Evolutionary conservation across 225 moss, liverwort and hornwort genomes (phyloP).

Genomic region (Takakia lepidozioides): DNA sequence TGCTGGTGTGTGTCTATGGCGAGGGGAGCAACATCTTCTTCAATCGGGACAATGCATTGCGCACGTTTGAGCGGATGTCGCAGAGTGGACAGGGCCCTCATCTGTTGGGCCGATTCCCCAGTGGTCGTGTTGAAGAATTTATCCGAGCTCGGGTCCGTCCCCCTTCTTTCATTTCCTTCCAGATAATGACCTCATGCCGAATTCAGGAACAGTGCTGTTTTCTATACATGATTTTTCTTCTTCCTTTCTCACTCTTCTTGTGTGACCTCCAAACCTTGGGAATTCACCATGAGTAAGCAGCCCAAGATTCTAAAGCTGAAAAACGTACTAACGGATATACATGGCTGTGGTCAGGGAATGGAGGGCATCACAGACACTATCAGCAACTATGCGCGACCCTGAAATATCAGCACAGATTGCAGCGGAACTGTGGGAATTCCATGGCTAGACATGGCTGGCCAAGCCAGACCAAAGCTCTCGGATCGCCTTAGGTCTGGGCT

Average conservation of each 20-base stretch:
- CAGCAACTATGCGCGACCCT: constrained; percentile 59
- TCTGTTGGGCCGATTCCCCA: constrained; percentile 73
- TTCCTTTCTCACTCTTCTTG: too few species aligned
- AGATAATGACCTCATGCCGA: too few species aligned
- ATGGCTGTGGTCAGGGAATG: too few species aligned
- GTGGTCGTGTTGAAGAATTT: constrained; percentile 94
- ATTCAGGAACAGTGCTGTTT: too few species aligned
- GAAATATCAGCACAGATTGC: constrained; percentile 67
- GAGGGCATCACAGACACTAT: constrained; percentile 86
- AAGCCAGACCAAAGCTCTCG: constrained; percentile 69
- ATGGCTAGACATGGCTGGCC: constrained; percentile 75
- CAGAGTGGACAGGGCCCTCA: constrained; percentile 69
- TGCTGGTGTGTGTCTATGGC: constrained; percentile 87
- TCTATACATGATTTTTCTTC: too few species aligned
- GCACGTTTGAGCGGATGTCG: constrained; percentile 96
- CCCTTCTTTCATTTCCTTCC: too few species aligned
- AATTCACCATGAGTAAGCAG: too few species aligned
- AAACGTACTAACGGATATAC: too few species aligned
- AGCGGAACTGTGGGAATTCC: constrained; percentile 56
- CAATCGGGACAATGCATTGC: constrained; percentile 65
- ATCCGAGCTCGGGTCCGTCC: constrained; percentile 78
- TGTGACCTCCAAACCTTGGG: too few species aligned
- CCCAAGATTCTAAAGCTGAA: too few species aligned
- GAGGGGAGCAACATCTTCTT: constrained; percentile 73
- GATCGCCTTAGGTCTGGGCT: constrained; percentile 82